Conservation (phyloP, 2,329 filamentous ascomycete species). For the Exophiala sp. region DNA sequence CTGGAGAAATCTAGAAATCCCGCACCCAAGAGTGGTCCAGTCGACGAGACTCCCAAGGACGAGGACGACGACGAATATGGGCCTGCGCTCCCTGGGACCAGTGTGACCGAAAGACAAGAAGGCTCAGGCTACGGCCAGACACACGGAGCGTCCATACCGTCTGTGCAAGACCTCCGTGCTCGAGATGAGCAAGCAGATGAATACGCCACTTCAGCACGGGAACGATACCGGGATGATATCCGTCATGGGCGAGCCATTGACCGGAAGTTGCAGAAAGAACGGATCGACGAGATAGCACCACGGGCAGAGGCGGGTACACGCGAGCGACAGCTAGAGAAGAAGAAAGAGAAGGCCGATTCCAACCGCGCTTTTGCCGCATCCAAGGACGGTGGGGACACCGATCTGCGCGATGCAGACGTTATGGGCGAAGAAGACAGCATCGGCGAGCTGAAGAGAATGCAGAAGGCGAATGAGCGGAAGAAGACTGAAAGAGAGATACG, state of each 20-base stretch:
- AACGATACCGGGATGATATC: slow-evolving; percentile 49
- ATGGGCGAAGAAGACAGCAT: slow-evolving; percentile 62
- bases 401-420: slow-evolving; percentile 69
- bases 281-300: slow-evolving; percentile 75
- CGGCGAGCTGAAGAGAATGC: slow-evolving; percentile 63
- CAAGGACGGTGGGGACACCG: slow-evolving; percentile 50
- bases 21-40: slow-evolving; percentile 8
- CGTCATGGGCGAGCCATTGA: slow-evolving; percentile 63
- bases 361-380: slow-evolving; percentile 67
- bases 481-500: slow-evolving; percentile 82
- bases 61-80: slow-evolving; percentile 64
- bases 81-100: slow-evolving; percentile 43
- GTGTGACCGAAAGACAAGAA: slow-evolving; percentile 25
- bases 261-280: slow-evolving; percentile 64
- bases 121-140: slow-evolving; percentile 27
- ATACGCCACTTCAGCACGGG: slow-evolving; percentile 50
- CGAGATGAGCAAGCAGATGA: slow-evolving; percentile 40
- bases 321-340: slow-evolving; percentile 85
- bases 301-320: slow-evolving; percentile 78
- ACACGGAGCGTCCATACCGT: slow-evolving; percentile 64
- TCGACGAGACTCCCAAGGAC: slow-evolving; percentile 37
- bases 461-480: slow-evolving; percentile 63
- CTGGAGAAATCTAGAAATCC: slow-evolving; percentile 44
- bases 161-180: slow-evolving; percentile 68
- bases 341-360: slow-evolving; percentile 65